A percentile compares a stretch with the other conserved stretches of the same genome.
phyloP scores from a whole-genome alignment of 345 rosid species.

The Populus davidiana region DNA sequence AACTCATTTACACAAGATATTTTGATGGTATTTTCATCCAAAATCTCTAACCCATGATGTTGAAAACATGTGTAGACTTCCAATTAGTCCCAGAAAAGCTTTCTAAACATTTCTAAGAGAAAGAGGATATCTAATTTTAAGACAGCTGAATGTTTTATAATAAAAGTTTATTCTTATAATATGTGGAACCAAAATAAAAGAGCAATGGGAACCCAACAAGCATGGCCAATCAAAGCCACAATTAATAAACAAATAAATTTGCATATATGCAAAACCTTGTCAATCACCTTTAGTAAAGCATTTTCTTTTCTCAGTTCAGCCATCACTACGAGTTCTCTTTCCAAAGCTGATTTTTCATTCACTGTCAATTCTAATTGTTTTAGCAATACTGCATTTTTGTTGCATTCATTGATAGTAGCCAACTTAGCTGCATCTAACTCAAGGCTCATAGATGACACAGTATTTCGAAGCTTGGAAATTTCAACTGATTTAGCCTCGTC shows the following conservation, averaged over 20 bases:
- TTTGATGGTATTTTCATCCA: background rate
- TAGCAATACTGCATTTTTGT: slow-evolving; percentile 80
- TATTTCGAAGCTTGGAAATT: slow-evolving; percentile 68
- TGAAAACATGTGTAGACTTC: background rate
- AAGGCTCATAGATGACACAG: slow-evolving; percentile 69
- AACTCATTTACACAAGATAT: background rate
- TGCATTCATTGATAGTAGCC: slow-evolving; percentile 78
- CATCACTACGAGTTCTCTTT: slow-evolving; percentile 61
- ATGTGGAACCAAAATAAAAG: background rate
- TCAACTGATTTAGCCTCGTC: slow-evolving; percentile 74
- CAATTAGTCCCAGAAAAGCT: background rate
- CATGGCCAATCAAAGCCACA: background rate
- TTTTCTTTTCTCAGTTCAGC: slow-evolving; percentile 71
- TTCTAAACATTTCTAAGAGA: background rate
- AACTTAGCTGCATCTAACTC: slow-evolving; percentile 92
- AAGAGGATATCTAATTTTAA: background rate
- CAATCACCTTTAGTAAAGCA: slow-evolving; percentile 58
- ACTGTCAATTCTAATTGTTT: slow-evolving; percentile 69
- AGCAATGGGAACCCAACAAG: background rate
- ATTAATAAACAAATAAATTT: background rate
- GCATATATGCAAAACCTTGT: background rate
- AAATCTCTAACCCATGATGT: background rate
- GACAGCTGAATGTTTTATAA: background rate
- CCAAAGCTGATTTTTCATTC: slow-evolving; percentile 72
- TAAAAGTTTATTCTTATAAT: background rate